phyloP scores from a whole-genome alignment of 768 basidiomycete genomes.

The Tylopilus rubrobrunneus region DNA sequence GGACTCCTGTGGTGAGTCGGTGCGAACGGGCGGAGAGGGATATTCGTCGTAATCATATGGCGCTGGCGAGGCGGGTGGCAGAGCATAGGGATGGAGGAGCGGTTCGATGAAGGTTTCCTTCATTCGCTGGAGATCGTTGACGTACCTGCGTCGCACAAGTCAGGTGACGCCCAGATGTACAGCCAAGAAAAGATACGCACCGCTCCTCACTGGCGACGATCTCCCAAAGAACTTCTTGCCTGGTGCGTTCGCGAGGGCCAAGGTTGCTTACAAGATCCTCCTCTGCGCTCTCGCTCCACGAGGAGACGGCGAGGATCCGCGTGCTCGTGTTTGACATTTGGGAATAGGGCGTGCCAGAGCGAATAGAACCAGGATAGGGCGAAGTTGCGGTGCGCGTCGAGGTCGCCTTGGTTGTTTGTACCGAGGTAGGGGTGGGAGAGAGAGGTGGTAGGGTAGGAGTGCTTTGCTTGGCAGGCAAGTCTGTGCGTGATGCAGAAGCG shows the following conservation, averaged over 20 bases:
- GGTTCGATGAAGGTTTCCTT: conserved; percentile 92
- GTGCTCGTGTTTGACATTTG: conserved; percentile 69
- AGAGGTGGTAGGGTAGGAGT: conserved; percentile 47
- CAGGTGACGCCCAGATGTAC: conserved; percentile 14
- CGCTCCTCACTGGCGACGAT: conserved; percentile 96
- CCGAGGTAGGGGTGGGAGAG: conserved; percentile 54
- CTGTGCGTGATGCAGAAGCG: conserved; percentile 59
- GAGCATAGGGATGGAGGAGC: conserved; percentile 76
- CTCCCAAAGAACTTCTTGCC: conserved; percentile 96
- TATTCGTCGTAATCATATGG: conserved; percentile 71
- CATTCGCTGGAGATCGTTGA: conserved; percentile 84
- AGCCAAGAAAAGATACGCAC: conserved; percentile 37
- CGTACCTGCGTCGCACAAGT: conserved; percentile 59
- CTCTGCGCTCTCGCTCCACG: conserved; percentile 94
- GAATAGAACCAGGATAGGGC: conserved; percentile 68
- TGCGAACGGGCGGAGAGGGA: conserved; percentile 31
- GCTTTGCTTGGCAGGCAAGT: conserved; percentile 45
- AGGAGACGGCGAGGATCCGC: conserved; percentile 70
- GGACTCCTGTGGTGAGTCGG: conserved; percentile 68
- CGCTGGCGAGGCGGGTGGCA: conserved; percentile 41
- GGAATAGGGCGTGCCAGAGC: conserved; percentile 80
- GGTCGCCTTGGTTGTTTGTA: conserved; percentile 50
- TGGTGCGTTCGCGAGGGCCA: conserved; percentile 89
- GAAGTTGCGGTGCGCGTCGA: conserved; percentile 61
- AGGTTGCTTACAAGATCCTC: conserved; percentile 91